Evolutionary conservation across 225 moss, liverwort and hornwort species (phyloP).

Genomic region (Pseudisothecium myosuroides): DNA sequence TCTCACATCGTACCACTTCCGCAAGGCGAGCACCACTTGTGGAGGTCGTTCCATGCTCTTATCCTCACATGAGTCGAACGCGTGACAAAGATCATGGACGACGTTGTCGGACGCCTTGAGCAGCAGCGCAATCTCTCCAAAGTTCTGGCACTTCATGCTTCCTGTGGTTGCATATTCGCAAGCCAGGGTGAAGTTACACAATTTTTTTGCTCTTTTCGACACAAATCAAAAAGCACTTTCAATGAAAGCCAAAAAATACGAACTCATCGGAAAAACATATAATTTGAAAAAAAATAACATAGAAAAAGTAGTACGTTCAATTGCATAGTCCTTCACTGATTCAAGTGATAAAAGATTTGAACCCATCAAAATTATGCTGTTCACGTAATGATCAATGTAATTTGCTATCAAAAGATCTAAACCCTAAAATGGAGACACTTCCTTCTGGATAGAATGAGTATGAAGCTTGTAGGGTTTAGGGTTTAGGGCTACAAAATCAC

Average conservation of each 20-base stretch:
- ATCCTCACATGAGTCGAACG: conserved; percentile 81
- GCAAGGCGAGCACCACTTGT: conserved; percentile 55
- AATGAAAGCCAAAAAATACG: neutral
- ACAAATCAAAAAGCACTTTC: neutral
- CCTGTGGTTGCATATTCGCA: conserved; percentile 40
- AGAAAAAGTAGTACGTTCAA: neutral
- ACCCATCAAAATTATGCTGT: neutral
- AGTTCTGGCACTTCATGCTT: conserved; percentile 68
- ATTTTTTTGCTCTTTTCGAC: neutral
- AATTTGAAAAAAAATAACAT: neutral
- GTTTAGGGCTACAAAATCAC: neutral
- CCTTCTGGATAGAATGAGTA: neutral
- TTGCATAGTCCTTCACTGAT: neutral
- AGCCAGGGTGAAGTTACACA: neutral
- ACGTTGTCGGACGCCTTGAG: conserved; percentile 84
- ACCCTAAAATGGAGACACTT: neutral
- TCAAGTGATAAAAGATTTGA: neutral
- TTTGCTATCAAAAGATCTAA: too few species aligned
- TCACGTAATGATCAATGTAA: neutral
- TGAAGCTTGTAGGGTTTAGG: neutral
- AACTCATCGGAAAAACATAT: neutral
- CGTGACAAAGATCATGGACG: conserved; percentile 68
- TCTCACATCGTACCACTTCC: conserved; percentile 86
- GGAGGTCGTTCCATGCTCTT: conserved; percentile 42
- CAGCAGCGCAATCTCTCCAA: conserved; percentile 61